A percentile compares a stretch with the other conserved stretches of the same genome.
Evolutionary conservation across 176 grass and related monocot genomes (phyloP).

Genomic region (Thinopyrum elongatum): DNA sequence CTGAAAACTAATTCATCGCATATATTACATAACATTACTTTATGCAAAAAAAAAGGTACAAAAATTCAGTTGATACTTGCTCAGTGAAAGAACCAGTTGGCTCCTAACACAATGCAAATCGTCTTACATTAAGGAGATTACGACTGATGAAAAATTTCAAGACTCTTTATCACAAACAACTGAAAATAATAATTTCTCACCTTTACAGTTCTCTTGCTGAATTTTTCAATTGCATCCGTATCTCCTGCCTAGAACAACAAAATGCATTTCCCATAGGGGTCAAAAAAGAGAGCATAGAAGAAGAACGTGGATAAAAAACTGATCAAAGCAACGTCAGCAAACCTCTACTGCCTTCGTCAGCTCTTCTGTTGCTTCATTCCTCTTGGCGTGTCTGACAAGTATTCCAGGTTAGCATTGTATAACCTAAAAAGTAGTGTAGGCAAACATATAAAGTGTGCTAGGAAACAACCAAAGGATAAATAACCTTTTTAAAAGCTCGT

Average conservation of each 20-base stretch:
- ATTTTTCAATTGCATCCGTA: conserved; percentile 81
- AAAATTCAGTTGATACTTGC: background rate
- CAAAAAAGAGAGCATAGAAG: conserved; percentile 13
- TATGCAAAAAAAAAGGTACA: background rate
- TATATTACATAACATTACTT: background rate
- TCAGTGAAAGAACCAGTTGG: background rate
- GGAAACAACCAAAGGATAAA: background rate
- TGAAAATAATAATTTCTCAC: conserved; percentile 34
- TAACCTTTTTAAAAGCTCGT: conserved; percentile 82
- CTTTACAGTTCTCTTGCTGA: conserved; percentile 96
- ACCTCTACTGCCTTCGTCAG: conserved; percentile 79
- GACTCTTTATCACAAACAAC: background rate
- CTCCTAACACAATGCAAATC: background rate
- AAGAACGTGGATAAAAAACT: background rate
- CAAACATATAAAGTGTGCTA: background rate
- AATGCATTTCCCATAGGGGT: background rate
- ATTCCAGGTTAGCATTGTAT: conserved; percentile 4
- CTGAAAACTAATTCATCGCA: background rate
- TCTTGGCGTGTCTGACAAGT: conserved; percentile 65
- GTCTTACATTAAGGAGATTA: background rate
- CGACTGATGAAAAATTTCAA: background rate
- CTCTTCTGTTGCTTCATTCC: conserved; percentile 90
- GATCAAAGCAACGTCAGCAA: conserved; percentile 2
- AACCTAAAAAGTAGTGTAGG: background rate
- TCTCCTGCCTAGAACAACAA: conserved; percentile 68